phyloP scores from a whole-genome alignment of 2,329 filamentous ascomycete genomes.

The Kalmusia sp. region DNA sequence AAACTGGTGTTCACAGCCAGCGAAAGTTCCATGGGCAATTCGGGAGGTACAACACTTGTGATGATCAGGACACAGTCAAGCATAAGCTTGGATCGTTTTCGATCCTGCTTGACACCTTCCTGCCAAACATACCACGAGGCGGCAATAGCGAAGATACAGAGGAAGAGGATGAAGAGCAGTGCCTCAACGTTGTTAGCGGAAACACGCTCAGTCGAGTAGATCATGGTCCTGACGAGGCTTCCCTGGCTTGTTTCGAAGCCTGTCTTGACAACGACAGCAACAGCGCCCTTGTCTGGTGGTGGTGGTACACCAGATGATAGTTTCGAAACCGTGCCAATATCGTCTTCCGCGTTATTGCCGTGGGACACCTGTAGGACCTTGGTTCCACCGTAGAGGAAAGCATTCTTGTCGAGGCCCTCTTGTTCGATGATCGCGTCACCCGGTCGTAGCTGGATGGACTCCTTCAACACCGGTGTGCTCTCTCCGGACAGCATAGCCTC shows the following conservation, averaged over 20 bases:
- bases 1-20: constrained; percentile 97
- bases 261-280: constrained; percentile 95
- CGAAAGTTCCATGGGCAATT: constrained; percentile 97
- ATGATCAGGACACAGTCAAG: constrained; percentile 97
- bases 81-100: constrained; percentile 95
- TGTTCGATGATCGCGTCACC: constrained; percentile 80
- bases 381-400: constrained; percentile 95
- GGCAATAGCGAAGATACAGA: constrained; percentile 93
- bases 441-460: constrained; percentile 90
- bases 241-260: constrained; percentile 99
- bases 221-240: constrained; percentile 97
- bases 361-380: constrained; percentile 97
- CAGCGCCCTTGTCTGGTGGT: constrained; percentile 91
- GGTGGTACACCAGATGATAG: constrained; percentile 77
- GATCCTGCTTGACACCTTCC: constrained; percentile 91
- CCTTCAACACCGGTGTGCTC: constrained; percentile 95
- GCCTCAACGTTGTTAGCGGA: constrained; percentile 98
- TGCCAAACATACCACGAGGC: constrained; percentile 99
- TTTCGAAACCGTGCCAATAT: constrained; percentile 64
- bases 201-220: constrained; percentile 97
- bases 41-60: constrained; percentile 97
- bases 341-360: constrained; percentile 76
- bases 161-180: constrained; percentile 95
- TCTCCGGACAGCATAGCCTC: constrained; percentile 99
- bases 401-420: constrained; percentile 94